A percentile compares a stretch with the other conserved stretches of the same genome.
These are phyloP conservation scores for Ceriops zippeliana DNA, from an alignment of 345 rosid genomes.

Conservation along the genomic window DNA sequence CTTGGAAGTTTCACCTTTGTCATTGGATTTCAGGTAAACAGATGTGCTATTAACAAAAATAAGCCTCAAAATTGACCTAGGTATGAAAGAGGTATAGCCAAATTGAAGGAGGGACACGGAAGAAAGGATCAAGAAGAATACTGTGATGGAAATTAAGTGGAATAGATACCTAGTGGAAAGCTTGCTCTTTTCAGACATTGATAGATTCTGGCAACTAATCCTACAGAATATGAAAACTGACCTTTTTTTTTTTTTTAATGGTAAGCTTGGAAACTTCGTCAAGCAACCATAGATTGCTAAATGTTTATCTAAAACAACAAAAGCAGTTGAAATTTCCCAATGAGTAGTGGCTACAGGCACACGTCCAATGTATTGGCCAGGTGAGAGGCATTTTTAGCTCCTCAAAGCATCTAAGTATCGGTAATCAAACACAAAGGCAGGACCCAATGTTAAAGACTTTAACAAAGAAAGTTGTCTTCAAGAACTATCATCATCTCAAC, in stretches of 20 bases:
- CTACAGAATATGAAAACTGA: not conserved
- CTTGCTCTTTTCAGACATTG: slow-evolving; percentile 35
- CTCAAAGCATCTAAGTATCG: not conserved
- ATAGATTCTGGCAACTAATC: slow-evolving; percentile 3
- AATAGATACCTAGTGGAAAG: slow-evolving; percentile 50
- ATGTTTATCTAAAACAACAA: not conserved
- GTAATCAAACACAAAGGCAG: not conserved
- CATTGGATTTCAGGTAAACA: slow-evolving; percentile 33
- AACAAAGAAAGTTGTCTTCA: not conserved
- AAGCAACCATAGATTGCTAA: not conserved
- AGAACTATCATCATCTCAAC: slow-evolving; percentile 5
- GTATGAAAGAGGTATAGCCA: slow-evolving; percentile 43
- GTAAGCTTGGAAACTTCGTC: not conserved
- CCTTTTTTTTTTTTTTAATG: no score
- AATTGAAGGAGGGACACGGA: slow-evolving; percentile 58
- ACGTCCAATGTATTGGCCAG: not conserved
- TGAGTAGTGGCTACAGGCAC: not conserved
- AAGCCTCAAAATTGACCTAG: slow-evolving; percentile 56
- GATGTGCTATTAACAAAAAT: slow-evolving; percentile 54
- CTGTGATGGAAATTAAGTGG: slow-evolving; percentile 19
- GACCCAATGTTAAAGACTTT: not conserved
- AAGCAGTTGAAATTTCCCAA: slow-evolving; percentile 3
- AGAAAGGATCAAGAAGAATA: slow-evolving; percentile 37
- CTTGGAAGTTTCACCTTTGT: slow-evolving; percentile 26
- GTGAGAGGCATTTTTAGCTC: not conserved